Evolutionary conservation across 1,284 basidiomycete species (phyloP).

Genomic region (Fomes fomentarius): DNA sequence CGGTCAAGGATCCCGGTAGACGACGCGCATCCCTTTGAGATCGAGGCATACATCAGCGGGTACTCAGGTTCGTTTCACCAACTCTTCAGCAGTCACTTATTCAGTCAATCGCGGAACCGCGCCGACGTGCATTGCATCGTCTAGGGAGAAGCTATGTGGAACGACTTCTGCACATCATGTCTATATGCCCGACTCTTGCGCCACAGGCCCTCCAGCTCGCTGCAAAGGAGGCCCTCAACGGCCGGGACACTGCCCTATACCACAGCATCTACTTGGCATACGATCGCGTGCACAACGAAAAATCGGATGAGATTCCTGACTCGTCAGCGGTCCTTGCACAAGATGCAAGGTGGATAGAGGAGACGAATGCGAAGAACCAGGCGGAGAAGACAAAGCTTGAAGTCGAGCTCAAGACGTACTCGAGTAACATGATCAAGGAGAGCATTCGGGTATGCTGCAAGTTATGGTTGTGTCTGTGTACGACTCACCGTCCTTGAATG

Average conservation of each 20-base stretch:
- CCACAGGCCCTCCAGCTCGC: conserved; percentile 69
- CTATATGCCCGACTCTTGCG: conserved; percentile 65
- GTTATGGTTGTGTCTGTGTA: too few relatives aligned
- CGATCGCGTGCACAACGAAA: conserved; percentile 47
- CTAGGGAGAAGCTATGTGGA: conserved; percentile 71
- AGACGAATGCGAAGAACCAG: conserved; percentile 59
- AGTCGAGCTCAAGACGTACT: conserved; percentile 88
- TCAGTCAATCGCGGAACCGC: background rate
- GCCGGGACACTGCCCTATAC: conserved; percentile 65
- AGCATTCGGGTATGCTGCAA: conserved; percentile 80
- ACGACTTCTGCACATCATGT: conserved; percentile 68
- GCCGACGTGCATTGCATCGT: background rate
- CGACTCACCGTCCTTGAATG: too few relatives aligned
- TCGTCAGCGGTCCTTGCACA: conserved; percentile 49
- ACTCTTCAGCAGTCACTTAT: background rate
- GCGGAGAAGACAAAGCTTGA: conserved; percentile 77
- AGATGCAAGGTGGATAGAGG: conserved; percentile 69
- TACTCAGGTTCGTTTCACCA: conserved; percentile 53
- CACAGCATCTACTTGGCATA: conserved; percentile 58
- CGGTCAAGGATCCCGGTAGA: conserved; percentile 52
- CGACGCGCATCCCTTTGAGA: conserved; percentile 78
- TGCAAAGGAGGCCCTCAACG: conserved; percentile 60
- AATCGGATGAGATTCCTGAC: conserved; percentile 49
- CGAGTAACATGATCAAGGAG: conserved; percentile 93
- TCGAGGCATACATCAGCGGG: conserved; percentile 69